Conservation (phyloP, 2,329 filamentous ascomycete genomes). For the Fusarium burgessii region DNA sequence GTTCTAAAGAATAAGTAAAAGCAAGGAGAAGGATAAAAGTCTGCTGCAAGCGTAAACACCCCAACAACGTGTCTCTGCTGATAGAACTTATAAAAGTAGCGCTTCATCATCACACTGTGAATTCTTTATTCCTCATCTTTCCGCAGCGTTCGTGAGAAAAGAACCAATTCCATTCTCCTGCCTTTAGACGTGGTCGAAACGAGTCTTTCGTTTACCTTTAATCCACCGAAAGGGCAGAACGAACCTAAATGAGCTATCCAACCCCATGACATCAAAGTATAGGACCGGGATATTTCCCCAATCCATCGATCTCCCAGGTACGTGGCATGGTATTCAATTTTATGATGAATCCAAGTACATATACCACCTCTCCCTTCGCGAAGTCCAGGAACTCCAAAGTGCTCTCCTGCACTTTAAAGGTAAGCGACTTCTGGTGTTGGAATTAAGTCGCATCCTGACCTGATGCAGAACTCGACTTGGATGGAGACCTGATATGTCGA, state of each 20-base stretch:
- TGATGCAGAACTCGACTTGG: conserved; percentile 61
- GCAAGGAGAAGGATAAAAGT: not conserved
- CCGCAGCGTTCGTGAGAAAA: no score
- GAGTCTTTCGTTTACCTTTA: no score
- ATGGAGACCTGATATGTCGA: conserved; percentile 65
- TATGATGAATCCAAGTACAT: not conserved
- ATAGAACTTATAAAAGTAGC: no score
- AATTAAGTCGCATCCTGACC: rapidly evolving
- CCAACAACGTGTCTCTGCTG: no score
- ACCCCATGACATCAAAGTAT: not conserved
- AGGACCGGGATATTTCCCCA: not conserved
- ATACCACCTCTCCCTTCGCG: not conserved
- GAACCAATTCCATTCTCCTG: no score
- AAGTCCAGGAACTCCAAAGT: not conserved
- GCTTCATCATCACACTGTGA: no score
- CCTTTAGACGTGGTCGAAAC: no score
- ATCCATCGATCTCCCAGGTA: not conserved
- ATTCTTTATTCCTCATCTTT: no score
- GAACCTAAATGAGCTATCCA: no score
- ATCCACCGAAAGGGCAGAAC: no score
- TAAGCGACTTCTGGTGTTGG: rapidly evolving
- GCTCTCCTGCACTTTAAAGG: not conserved
- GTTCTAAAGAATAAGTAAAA: rapidly evolving
- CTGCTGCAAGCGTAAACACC: rapidly evolving
- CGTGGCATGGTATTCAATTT: not conserved